Conservation (phyloP, 2,329 filamentous ascomycete species). For the Cercospora sp. region DNA sequence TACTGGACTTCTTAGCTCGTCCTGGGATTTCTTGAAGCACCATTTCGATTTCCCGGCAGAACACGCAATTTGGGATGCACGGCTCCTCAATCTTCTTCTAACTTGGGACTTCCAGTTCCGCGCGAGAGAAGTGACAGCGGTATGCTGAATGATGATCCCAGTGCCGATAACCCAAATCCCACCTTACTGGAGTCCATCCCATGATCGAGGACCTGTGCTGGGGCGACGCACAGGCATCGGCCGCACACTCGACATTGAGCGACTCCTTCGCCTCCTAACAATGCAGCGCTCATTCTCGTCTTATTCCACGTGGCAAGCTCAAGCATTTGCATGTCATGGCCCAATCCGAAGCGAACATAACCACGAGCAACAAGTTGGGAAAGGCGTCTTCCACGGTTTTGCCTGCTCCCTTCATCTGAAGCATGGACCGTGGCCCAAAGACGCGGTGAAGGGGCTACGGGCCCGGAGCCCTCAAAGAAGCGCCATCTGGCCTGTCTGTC, state of each 20-base stretch:
- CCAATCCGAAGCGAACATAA: neutral
- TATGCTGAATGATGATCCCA: neutral
- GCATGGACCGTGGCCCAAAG: neutral
- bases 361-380: neutral
- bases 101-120: neutral
- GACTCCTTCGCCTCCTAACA: neutral
- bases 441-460: neutral
- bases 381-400: neutral
- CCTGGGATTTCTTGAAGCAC: neutral
- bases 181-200: neutral
- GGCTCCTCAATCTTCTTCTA: neutral
- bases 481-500: neutral
- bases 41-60: neutral
- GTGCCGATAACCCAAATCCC: neutral
- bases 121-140: neutral
- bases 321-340: neutral
- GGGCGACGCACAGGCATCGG: neutral
- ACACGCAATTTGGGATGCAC: neutral
- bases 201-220: neutral
- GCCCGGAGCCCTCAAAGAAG: neutral
- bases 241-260: neutral
- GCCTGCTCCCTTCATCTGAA: neutral
- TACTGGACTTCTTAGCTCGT: neutral
- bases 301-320: neutral
- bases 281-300: neutral